Evolutionary conservation across 345 rosid species (phyloP).

Genomic region (Moringa oleifera): DNA sequence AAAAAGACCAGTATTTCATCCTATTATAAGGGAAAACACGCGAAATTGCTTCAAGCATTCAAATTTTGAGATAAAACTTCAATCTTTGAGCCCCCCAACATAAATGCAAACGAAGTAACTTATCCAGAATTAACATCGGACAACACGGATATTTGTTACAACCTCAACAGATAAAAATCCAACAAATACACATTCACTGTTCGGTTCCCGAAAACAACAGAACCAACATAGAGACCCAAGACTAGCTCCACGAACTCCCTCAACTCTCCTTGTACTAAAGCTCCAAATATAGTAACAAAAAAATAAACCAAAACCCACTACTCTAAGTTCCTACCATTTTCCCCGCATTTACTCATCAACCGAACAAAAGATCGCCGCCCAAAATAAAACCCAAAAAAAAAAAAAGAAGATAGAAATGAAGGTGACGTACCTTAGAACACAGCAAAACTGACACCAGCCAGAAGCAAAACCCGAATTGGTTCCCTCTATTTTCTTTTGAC

Average conservation of each 20-base stretch:
- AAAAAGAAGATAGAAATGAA: background rate
- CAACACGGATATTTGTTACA: conserved; percentile 30
- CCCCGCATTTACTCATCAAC: conserved; percentile 22
- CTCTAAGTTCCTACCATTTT: conserved; percentile 14
- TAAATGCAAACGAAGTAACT: conserved; percentile 5
- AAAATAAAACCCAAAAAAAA: background rate
- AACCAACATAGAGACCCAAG: conserved; percentile 12
- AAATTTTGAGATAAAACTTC: conserved; percentile 10
- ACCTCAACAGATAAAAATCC: conserved; percentile 31
- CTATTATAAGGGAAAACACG: background rate
- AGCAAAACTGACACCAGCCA: conserved; percentile 15
- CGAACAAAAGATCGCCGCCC: conserved; percentile 14
- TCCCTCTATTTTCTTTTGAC: conserved; percentile 27
- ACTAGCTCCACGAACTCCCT: background rate
- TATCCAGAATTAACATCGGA: conserved; percentile 6
- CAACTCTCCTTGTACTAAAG: too few species aligned
- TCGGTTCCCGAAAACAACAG: background rate
- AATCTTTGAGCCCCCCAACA: conserved; percentile 10
- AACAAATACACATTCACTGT: background rate
- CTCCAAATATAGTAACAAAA: background rate
- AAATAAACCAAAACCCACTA: conserved; percentile 12
- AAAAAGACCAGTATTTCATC: background rate
- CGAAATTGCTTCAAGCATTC: background rate
- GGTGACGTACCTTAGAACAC: conserved; percentile 18
- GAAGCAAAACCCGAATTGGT: conserved; percentile 1